These are phyloP conservation scores for Solanum ossicruentum DNA, from an alignment of 257 asterid genomes.

Conservation along the genomic window DNA sequence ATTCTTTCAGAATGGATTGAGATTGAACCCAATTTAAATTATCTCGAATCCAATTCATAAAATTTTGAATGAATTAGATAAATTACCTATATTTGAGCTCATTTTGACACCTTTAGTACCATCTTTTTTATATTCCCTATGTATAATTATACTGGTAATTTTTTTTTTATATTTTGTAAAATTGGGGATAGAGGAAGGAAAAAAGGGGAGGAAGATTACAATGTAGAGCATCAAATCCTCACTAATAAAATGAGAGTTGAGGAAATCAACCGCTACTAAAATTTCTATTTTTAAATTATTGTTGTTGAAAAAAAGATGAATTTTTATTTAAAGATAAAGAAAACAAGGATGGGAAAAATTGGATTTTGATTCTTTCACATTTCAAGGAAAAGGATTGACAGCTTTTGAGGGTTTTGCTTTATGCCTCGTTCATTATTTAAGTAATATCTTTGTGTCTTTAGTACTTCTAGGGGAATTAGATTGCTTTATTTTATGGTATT, in stretches of 20 bases:
- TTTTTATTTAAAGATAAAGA: not conserved
- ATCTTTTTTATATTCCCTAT: too few relatives aligned
- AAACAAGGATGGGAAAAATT: not conserved
- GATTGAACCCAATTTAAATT: too few relatives aligned
- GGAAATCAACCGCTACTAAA: rapidly evolving
- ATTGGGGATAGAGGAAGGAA: too few relatives aligned
- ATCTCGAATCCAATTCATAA: too few relatives aligned
- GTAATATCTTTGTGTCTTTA: not conserved
- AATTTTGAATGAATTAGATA: too few relatives aligned
- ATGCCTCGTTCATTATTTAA: not conserved
- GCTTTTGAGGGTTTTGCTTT: not conserved
- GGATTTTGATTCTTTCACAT: not conserved
- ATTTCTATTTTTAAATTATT: too few relatives aligned
- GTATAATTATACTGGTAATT: too few relatives aligned
- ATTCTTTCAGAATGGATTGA: too few relatives aligned
- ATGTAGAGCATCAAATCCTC: rapidly evolving
- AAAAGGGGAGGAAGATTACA: too few relatives aligned
- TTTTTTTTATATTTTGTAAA: too few relatives aligned
- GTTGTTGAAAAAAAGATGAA: not conserved
- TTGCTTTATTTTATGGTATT: not conserved
- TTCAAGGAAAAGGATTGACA: not conserved
- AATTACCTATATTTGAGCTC: too few relatives aligned
- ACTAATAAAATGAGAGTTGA: rapidly evolving
- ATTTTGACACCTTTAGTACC: too few relatives aligned
- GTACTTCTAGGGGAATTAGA: not conserved